These are phyloP conservation scores for Apophysomyces variabilis DNA, from an alignment of 371 early-diverging fungal species.

Conservation along the genomic window DNA sequence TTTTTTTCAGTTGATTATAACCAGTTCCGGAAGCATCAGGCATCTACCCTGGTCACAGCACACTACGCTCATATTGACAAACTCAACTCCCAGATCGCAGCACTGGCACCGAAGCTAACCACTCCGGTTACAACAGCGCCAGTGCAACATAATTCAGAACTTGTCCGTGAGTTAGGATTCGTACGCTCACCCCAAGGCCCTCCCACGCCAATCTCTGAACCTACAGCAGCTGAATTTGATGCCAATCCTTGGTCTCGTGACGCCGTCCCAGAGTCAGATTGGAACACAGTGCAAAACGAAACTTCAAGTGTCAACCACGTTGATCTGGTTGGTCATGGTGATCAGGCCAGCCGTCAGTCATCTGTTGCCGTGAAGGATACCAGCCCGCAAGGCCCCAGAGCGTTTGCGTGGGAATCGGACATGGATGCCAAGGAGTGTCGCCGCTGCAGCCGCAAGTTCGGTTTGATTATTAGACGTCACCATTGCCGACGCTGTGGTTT, in stretches of 20 bases:
- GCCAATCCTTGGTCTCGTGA: slow-evolving; percentile 39
- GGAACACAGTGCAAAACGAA: slow-evolving; percentile 17
- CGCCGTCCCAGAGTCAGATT: background rate
- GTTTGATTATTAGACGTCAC: slow-evolving; percentile 66
- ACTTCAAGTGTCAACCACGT: slow-evolving; percentile 26
- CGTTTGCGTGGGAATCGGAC: slow-evolving; percentile 71
- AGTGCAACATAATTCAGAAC: slow-evolving; percentile 40
- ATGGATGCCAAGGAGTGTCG: slow-evolving; percentile 61
- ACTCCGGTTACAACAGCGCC: slow-evolving; percentile 41
- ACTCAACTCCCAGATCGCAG: slow-evolving; percentile 35
- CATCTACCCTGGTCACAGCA: slow-evolving; percentile 46
- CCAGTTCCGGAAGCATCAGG: slow-evolving; percentile 55
- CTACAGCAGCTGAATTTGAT: slow-evolving; percentile 25
- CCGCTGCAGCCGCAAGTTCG: slow-evolving; percentile 64
- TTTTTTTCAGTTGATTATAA: slow-evolving; percentile 56
- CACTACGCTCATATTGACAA: slow-evolving; percentile 60
- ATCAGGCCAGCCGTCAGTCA: background rate
- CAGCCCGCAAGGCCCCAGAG: background rate
- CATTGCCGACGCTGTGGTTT: slow-evolving; percentile 83
- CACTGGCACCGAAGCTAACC: slow-evolving; percentile 33
- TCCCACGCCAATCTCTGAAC: background rate
- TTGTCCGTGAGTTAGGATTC: slow-evolving; percentile 49
- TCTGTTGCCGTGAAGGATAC: background rate
- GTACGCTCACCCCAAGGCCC: slow-evolving; percentile 10
- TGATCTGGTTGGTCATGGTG: slow-evolving; percentile 33